A percentile compares a stretch with the other conserved stretches of the same genome.
Conservation (phyloP, 257 asterid species). For the Plantago major region DNA sequence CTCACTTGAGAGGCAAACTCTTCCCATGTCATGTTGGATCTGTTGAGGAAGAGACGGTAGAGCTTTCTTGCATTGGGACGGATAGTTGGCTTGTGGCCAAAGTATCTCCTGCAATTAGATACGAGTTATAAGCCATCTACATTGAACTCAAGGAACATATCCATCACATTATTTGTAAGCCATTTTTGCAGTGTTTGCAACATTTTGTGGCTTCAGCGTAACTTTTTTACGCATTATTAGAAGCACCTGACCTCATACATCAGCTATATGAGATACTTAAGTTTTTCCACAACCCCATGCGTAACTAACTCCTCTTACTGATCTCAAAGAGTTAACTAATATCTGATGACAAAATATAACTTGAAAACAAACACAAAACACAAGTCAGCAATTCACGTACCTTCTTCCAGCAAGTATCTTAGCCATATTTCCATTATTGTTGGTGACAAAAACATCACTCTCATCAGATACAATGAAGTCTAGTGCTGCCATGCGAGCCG, state of each 20-base stretch:
- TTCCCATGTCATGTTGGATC: conserved; percentile 57
- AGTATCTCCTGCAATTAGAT: conserved; percentile 54
- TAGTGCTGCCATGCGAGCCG: conserved; percentile 82
- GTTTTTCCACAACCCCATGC: no score
- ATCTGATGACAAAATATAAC: no score
- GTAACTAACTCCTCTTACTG: no score
- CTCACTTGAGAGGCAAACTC: conserved; percentile 45
- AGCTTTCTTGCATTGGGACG: conserved; percentile 71
- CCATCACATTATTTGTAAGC: background rate
- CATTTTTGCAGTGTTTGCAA: background rate
- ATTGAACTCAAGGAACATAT: background rate
- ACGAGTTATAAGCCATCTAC: background rate
- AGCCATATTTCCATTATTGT: conserved; percentile 85
- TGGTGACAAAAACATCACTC: conserved; percentile 70
- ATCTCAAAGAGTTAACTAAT: no score
- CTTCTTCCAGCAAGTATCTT: conserved; percentile 70
- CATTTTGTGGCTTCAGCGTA: no score
- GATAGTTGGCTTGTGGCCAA: conserved; percentile 63
- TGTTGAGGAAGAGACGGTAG: conserved; percentile 31
- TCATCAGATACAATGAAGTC: conserved; percentile 77
- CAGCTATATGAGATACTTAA: no score
- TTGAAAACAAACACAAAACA: no score
- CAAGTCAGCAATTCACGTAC: conserved; percentile 15
- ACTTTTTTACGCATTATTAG: no score
- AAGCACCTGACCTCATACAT: no score